These are phyloP conservation scores for Coniochaeta sp. DNA, from an alignment of 2,329 filamentous ascomycete genomes.

Conservation along the genomic window DNA sequence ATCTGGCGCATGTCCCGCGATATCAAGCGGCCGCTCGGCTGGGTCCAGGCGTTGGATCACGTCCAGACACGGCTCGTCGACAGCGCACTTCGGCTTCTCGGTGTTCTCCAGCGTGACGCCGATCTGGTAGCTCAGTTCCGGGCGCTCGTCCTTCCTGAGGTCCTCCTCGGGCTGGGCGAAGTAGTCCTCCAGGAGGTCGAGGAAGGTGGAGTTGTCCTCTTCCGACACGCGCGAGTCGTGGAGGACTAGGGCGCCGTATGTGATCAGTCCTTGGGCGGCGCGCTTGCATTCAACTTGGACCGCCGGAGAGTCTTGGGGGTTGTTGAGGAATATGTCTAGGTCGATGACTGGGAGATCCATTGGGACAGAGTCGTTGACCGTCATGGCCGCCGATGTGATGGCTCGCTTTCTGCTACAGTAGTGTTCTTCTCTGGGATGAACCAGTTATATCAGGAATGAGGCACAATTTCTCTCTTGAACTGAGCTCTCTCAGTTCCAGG, in stretches of 20 bases:
- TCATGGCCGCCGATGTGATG: neutral
- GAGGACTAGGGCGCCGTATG: slow-evolving; percentile 52
- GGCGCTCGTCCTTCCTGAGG: slow-evolving; percentile 45
- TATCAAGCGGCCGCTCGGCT: slow-evolving; percentile 49
- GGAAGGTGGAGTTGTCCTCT: slow-evolving; percentile 46
- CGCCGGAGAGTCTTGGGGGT: slow-evolving; percentile 31
- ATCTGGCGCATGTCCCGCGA: slow-evolving; percentile 47
- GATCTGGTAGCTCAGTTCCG: slow-evolving; percentile 52
- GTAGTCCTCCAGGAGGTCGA: slow-evolving; percentile 58
- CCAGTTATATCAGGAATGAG: too few relatives aligned
- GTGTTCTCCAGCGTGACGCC: slow-evolving; percentile 57
- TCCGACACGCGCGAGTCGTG: slow-evolving; percentile 53
- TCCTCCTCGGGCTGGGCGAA: slow-evolving; percentile 46
- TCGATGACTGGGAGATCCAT: slow-evolving; percentile 56
- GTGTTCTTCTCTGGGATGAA: too few relatives aligned
- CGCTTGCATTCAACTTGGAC: slow-evolving; percentile 44
- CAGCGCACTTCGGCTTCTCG: slow-evolving; percentile 56
- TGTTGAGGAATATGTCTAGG: slow-evolving; percentile 47
- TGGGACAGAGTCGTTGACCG: slow-evolving; percentile 1
- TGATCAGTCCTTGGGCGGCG: slow-evolving; percentile 49
- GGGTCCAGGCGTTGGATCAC: slow-evolving; percentile 48
- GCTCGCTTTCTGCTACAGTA: too few relatives aligned
- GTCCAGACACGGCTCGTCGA: slow-evolving; percentile 52
- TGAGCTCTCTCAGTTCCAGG: neutral
- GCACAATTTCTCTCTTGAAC: too few relatives aligned